phyloP scores from a whole-genome alignment of 129 eudicot species.

The Scalesia atractyloides region DNA sequence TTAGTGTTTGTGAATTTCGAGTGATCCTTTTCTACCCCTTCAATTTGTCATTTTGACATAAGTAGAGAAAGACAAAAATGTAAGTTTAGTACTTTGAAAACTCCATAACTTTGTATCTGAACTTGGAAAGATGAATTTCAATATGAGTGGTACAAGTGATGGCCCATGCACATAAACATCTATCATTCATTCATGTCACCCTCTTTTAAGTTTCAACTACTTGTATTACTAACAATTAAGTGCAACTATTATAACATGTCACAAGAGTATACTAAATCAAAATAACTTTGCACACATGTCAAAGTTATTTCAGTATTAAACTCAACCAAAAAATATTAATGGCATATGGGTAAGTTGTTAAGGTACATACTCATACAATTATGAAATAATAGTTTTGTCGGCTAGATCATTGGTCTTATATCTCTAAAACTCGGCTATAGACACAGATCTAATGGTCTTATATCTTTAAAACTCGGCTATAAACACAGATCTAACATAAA shows the following conservation, averaged over 20 bases:
- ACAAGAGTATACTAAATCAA: constrained; percentile 1
- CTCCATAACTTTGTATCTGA: constrained; percentile 28
- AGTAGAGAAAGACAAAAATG: constrained; percentile 33
- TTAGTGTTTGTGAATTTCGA: constrained; percentile 6
- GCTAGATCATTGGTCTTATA: background rate
- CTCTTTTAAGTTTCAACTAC: constrained; percentile 33
- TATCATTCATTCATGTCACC: constrained; percentile 24
- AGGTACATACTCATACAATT: background rate
- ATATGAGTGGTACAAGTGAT: constrained; percentile 28
- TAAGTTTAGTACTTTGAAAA: constrained; percentile 31
- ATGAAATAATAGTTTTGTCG: background rate
- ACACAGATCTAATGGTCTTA: background rate
- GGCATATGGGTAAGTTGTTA: background rate
- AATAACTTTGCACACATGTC: constrained; percentile 7
- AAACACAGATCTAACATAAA: background rate
- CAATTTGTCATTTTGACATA: constrained; percentile 22
- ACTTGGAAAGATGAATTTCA: constrained; percentile 22
- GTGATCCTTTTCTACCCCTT: constrained; percentile 14
- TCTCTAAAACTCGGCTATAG: background rate
- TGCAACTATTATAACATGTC: constrained; percentile 8
- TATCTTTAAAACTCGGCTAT: background rate
- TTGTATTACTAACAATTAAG: constrained; percentile 19
- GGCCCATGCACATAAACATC: constrained; percentile 30
- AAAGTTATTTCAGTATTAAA: constrained; percentile 13
- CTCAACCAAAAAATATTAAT: background rate